phyloP scores from a whole-genome alignment of 495 filamentous ascomycete genomes.

The Hypoxylon subgilvum region DNA sequence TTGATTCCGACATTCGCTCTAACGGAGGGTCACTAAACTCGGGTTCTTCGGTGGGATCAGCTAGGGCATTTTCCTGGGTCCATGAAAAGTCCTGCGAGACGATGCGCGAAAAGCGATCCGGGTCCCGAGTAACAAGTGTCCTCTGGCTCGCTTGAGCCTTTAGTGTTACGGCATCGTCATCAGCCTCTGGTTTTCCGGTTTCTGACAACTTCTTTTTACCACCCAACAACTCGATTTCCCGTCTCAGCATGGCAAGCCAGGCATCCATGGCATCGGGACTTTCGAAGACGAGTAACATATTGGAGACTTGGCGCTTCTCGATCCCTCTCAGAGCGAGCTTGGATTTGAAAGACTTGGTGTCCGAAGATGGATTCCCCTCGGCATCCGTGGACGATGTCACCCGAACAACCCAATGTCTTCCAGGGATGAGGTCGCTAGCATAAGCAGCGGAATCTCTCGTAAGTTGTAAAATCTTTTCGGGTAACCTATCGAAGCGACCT shows the following conservation, averaged over 20 bases:
- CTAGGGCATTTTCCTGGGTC: constrained; percentile 33
- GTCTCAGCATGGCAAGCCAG: constrained; percentile 74
- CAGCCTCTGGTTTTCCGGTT: constrained; percentile 53
- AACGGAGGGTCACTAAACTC: constrained; percentile 15
- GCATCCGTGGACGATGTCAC: constrained; percentile 75
- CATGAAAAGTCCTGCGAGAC: constrained; percentile 45
- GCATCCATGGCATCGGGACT: constrained; percentile 83
- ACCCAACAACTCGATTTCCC: constrained; percentile 71
- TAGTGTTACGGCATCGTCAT: constrained; percentile 45
- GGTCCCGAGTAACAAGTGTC: constrained; percentile 59
- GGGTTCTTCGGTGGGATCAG: constrained; percentile 28
- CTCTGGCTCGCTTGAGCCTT: constrained; percentile 57
- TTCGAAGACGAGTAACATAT: constrained; percentile 80
- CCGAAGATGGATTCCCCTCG: constrained; percentile 62
- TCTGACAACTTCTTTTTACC: constrained; percentile 70
- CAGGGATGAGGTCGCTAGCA: constrained; percentile 90
- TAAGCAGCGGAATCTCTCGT: constrained; percentile 89
- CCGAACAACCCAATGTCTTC: constrained; percentile 90
- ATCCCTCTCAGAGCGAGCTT: constrained; percentile 72
- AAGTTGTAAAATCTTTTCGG: constrained; percentile 85
- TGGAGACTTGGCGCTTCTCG: constrained; percentile 66
- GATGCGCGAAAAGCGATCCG: constrained; percentile 48
- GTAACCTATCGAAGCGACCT: constrained; percentile 78
- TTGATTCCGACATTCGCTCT: constrained; percentile 24
- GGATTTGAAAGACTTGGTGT: constrained; percentile 68